phyloP scores from a whole-genome alignment of 768 basidiomycete species.

The Naganishia vishniacii region DNA sequence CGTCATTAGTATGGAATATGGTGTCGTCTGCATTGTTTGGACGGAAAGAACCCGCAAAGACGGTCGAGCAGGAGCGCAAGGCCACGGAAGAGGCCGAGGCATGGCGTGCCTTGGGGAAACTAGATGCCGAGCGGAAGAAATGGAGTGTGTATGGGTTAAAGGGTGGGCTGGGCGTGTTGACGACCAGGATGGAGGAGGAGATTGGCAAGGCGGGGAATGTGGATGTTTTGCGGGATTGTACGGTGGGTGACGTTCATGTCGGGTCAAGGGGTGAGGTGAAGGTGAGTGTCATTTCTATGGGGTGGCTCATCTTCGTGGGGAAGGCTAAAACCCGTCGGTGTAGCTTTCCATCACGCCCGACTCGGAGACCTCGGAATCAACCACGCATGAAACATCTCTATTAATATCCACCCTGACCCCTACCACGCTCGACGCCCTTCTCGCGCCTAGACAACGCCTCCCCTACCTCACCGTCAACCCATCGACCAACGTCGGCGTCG shows the following conservation, averaged over 20 bases:
- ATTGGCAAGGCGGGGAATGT: conserved; percentile 61
- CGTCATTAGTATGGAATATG: conserved; percentile 65
- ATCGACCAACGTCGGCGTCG: conserved; percentile 72
- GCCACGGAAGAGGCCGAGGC: conserved; percentile 52
- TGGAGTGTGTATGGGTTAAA: conserved; percentile 78
- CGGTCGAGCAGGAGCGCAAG: conserved; percentile 19
- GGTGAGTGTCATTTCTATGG: neutral
- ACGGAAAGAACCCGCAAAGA: neutral
- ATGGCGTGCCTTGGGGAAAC: conserved; percentile 62
- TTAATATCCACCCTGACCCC: conserved; percentile 68
- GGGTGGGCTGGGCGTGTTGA: conserved; percentile 68
- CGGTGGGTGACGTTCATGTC: neutral
- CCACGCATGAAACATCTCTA: conserved; percentile 50
- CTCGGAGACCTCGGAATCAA: neutral
- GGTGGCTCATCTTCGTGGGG: neutral
- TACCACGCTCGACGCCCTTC: conserved; percentile 57
- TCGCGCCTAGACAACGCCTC: conserved; percentile 48
- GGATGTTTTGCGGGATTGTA: conserved; percentile 52
- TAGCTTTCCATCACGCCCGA: neutral
- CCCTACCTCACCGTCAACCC: conserved; percentile 69
- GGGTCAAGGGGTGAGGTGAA: neutral
- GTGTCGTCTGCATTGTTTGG: conserved; percentile 6
- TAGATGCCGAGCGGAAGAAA: conserved; percentile 65
- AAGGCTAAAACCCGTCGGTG: neutral
- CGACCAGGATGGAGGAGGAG: conserved; percentile 55